Evolutionary conservation across 2,329 filamentous ascomycete genomes (phyloP).

Genomic region (Falciphora oryzae): DNA sequence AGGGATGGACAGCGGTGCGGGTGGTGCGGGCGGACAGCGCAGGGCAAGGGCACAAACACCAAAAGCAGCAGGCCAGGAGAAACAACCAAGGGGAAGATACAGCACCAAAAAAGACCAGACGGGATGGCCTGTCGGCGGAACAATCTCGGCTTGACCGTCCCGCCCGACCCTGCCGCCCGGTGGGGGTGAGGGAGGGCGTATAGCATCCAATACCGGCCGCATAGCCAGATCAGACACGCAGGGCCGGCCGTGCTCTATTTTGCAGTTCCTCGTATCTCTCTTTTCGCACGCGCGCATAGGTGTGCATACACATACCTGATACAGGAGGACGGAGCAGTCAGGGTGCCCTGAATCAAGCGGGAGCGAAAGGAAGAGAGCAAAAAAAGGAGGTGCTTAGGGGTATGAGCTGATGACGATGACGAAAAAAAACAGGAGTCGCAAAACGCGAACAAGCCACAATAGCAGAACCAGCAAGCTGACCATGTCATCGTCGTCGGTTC

Average conservation of each 20-base stretch:
- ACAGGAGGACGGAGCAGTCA: not conserved
- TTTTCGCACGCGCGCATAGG: not conserved
- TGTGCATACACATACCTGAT: not conserved
- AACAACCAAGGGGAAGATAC: not conserved
- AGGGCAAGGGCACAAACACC: not conserved
- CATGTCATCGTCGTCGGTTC: not conserved
- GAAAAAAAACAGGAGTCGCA: not conserved
- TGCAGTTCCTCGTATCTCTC: not conserved
- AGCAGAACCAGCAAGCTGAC: not conserved
- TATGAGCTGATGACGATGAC: not conserved
- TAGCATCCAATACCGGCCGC: not conserved
- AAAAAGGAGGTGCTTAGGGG: not conserved
- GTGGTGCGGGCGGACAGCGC: no score
- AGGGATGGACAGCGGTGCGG: not conserved
- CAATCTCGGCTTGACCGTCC: not conserved
- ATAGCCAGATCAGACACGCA: not conserved
- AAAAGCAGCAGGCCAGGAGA: not conserved
- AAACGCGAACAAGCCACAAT: no score
- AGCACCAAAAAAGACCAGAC: not conserved
- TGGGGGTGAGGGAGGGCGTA: no score
- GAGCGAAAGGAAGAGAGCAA: not conserved
- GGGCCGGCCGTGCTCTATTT: not conserved
- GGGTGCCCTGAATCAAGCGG: not conserved
- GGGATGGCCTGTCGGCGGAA: not conserved
- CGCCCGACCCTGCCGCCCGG: not conserved